Base-by-base conservation (phyloP, 352 stramenopile species). In the Aphanomyces euteiches region DNA sequence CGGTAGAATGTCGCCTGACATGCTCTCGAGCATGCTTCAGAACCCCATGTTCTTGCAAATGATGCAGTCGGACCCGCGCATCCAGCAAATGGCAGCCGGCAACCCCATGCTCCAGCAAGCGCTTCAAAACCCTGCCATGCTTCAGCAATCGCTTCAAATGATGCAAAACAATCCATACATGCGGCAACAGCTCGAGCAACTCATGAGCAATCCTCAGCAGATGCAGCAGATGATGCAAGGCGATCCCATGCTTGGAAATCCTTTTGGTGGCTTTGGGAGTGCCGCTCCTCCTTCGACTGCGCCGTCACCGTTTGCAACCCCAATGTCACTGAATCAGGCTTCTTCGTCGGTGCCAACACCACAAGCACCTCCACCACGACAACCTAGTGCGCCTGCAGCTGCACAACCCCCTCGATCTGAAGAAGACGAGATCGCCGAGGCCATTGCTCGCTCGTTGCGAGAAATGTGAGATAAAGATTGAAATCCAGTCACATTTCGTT, bases 61-160 rank as follows among this genome's bases (percentile, higher is more conserved):
- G 60, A 77, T 93, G 72, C 67, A 79, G 69, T 89, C 60, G 61
- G 79, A 90, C 74, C 83, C 84, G 36, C 86, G 84, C 76, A 78
- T 94, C 69, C 86, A 91, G 75, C 86, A 92, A 81, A 84, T 93
- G 81, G 80, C 81, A 21, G 82, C 89, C 56, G 66, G 76, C 47
- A 95, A 93, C 64, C 87, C 87, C 5, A 89, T 93, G 84, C 71
- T 92, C 53, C 81, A 82, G 5, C 87, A 93, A 74, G 80, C 80
- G 8, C 57, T 95, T 64, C 81, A 89, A 73, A 91, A 92, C 56
- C 87, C 87, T n/a, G 75, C 80, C 21, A 69, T 92, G 59, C 73
- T 95, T 40, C 60, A 76, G 36, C 83, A 93, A 75, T 83, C 83
- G 19, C 71, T 95, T 56, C 78, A 88, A 57, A 75, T 75, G 8